These are phyloP conservation scores for Entomophthora muscae DNA, from an alignment of 371 early-diverging fungal species.

Conservation along the genomic window DNA sequence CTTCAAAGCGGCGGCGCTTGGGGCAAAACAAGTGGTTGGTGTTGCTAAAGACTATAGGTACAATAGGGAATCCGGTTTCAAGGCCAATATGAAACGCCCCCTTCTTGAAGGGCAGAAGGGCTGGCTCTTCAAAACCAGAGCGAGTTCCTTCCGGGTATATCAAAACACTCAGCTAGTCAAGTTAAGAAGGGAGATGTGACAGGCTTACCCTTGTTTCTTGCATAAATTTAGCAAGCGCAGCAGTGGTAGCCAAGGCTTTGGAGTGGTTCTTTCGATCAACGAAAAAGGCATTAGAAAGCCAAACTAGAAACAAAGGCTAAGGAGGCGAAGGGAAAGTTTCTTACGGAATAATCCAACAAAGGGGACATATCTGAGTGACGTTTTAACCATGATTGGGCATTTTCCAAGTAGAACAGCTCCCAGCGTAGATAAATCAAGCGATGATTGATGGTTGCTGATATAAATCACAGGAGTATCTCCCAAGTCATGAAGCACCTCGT, in stretches of 20 bases:
- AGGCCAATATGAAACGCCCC: constrained; percentile 84
- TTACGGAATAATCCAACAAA: constrained; percentile 73
- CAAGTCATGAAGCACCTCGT: no score
- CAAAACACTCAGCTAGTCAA: no score
- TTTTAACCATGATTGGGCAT: constrained; percentile 65
- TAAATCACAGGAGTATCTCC: constrained; percentile 58
- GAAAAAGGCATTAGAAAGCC: constrained; percentile 59
- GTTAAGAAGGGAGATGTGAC: neutral
- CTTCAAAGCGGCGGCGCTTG: constrained; percentile 30
- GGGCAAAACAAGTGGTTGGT: constrained; percentile 54
- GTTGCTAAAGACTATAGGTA: no score
- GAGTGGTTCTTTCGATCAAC: constrained; percentile 71
- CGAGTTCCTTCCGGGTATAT: constrained; percentile 93
- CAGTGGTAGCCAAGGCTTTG: constrained; percentile 61
- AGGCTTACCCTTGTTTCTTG: constrained; percentile 44
- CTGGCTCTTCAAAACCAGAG: constrained; percentile 41
- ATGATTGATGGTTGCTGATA: constrained; percentile 76
- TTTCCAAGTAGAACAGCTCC: constrained; percentile 50
- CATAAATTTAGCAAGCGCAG: constrained; percentile 51
- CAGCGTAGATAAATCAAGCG: constrained; percentile 57
- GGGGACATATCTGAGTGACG: constrained; percentile 56
- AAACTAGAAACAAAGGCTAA: constrained; percentile 25
- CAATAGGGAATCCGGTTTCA: no score
- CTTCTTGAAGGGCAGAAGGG: no score
- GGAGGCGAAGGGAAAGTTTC: constrained; percentile 14